Conservation (phyloP, 495 filamentous ascomycete species). For the Aspergillus campestris region DNA sequence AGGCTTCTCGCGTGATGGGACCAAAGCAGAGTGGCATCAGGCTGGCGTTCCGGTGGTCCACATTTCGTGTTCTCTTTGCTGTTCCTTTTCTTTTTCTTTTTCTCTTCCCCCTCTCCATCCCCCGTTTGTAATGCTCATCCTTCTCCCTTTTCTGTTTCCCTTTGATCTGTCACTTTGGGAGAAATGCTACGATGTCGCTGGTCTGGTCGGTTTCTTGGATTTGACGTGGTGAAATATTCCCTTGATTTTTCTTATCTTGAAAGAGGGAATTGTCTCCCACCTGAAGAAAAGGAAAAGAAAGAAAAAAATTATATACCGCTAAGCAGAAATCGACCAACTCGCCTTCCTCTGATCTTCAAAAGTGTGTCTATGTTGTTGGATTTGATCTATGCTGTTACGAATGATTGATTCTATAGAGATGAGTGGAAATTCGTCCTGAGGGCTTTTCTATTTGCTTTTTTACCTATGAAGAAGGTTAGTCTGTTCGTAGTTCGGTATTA, state of each 20-base stretch:
- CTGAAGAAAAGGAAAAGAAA: not conserved
- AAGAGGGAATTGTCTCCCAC: not conserved
- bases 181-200: too few species aligned
- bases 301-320: conserved; percentile 1
- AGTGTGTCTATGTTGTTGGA: conserved; percentile 17
- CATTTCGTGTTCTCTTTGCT: conserved; percentile 27
- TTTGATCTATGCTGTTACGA: conserved; percentile 42
- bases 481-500: not conserved
- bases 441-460: conserved; percentile 7
- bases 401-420: conserved; percentile 35
- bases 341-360: not conserved
- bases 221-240: not conserved
- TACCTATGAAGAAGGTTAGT: not conserved
- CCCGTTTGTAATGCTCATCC: conserved; percentile 4
- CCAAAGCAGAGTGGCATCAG: conserved; percentile 41
- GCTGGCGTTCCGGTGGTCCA: conserved; percentile 45
- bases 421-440: conserved; percentile 20
- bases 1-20: conserved; percentile 29
- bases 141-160: not conserved
- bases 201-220: too few species aligned
- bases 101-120: conserved; percentile 18
- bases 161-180: too few species aligned
- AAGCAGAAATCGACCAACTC: not conserved
- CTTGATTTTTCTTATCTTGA: not conserved
- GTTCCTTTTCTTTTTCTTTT: conserved; percentile 20